Base-by-base conservation (phyloP, 345 rosid species). In the Fremontodendron californicum region DNA sequence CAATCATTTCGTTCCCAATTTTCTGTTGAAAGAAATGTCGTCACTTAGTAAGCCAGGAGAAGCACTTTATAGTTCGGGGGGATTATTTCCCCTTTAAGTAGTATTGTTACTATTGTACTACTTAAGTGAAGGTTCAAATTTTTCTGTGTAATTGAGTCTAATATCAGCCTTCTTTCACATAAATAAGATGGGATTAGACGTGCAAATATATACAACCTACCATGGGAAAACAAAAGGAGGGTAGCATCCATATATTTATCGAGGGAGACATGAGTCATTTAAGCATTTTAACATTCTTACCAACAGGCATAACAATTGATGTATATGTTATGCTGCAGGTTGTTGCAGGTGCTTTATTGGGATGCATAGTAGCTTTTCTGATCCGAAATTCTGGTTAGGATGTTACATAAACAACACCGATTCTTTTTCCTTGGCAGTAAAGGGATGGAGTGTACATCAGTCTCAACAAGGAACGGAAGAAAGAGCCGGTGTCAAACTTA, bases 331-430 rank as follows among this genome's bases (percentile, higher is more conserved):
- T 64, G 76, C n/a, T 69, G 73, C 92, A 95, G 98, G 99, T 95
- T 70, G 90, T 87, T 64, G 98, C 88, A 5, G 99, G 99, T 64
- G 87, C 90, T 13, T 11, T 90, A 12, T 74, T 95, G 89, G 99
- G 99, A 75, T 87, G 89, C 77, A 46, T 92, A 39, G 94, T 93
- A 37, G 97, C 90, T 0, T 90, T 81, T 80, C 78, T 93, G 80
- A 91, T 90, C 97, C 87, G 96, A 83, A 86, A 63, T 75, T 81
- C 87, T 10, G 73, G 86, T 72, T 90, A 90, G 85, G 74, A 45
- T 55, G 25, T 45, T 1, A 10, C 11, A 42, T 9, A 23, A 10
- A 27, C 40, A 12, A 15, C 45, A 23, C 19, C 15, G 25, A 75
- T 75, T 64, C 18, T 62, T 75, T 61, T 19, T 4, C 69, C 6